Evolutionary conservation across 1,284 basidiomycete species (phyloP).

Genomic region (Ceratobasidium sp.): DNA sequence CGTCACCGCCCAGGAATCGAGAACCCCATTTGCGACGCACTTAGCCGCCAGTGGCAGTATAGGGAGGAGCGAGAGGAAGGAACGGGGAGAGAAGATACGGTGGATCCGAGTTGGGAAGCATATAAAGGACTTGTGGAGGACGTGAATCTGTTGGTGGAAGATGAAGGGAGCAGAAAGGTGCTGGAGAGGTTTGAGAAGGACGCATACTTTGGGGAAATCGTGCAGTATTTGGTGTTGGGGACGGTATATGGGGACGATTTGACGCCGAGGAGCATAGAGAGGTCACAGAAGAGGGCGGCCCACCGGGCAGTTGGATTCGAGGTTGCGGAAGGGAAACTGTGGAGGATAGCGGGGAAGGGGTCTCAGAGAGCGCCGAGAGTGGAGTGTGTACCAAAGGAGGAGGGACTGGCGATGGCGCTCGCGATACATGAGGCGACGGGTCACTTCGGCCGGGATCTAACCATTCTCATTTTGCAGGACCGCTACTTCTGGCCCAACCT

Average conservation of each 20-base stretch:
- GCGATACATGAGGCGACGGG: constrained; percentile 20
- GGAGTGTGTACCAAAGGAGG: constrained; percentile 51
- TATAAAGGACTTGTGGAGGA: constrained; percentile 15
- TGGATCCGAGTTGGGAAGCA: constrained; percentile 35
- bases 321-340: constrained; percentile 44
- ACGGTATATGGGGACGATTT: not conserved
- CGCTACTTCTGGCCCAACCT: constrained; percentile 46
- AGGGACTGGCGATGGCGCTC: constrained; percentile 48
- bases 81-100: constrained; percentile 48
- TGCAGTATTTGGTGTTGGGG: constrained; percentile 19
- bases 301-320: constrained; percentile 41
- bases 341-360: constrained; percentile 39
- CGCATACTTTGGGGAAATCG: constrained; percentile 14
- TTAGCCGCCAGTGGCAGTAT: constrained; percentile 57
- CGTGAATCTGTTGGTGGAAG: constrained; percentile 1
- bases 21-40: constrained; percentile 50
- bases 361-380: constrained; percentile 41
- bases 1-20: constrained; percentile 45
- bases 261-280: not conserved
- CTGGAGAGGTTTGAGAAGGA: constrained; percentile 1
- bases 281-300: constrained; percentile 19
- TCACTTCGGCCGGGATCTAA: constrained; percentile 44
- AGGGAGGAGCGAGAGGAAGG: constrained; percentile 55
- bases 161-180: not conserved
- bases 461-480: constrained; percentile 20